These are phyloP conservation scores for Bipolaris gigantea DNA, from an alignment of 2,329 filamentous ascomycete species.

Conservation along the genomic window DNA sequence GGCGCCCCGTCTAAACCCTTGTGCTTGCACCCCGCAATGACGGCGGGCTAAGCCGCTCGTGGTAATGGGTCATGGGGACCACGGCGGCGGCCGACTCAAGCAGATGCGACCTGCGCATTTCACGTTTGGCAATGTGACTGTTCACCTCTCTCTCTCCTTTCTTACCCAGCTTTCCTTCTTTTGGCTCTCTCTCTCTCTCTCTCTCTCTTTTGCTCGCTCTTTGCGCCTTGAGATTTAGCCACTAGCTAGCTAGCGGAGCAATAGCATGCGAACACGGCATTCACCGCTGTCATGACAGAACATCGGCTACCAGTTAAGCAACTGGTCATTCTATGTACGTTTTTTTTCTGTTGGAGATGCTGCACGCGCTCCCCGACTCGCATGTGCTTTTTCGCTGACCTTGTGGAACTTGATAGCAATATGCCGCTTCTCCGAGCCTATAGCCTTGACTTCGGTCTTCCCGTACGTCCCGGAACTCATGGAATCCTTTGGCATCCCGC, in stretches of 20 bases:
- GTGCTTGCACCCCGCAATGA: neutral
- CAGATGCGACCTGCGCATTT: slow-evolving; percentile 5
- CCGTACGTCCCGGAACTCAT: slow-evolving; percentile 76
- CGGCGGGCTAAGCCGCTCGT: slow-evolving; percentile 10
- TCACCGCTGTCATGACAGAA: slow-evolving; percentile 38
- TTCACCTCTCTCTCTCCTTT: neutral
- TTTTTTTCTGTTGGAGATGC: neutral
- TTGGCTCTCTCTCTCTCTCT: neutral
- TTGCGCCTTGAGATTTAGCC: neutral
- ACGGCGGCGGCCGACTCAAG: slow-evolving; percentile 8
- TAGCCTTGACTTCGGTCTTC: slow-evolving; percentile 90
- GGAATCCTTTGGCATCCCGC: slow-evolving; percentile 44
- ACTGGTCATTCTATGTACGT: slow-evolving; percentile 44
- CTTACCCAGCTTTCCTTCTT: neutral
- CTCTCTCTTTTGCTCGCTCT: neutral
- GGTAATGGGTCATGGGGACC: slow-evolving; percentile 4
- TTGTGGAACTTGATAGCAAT: slow-evolving; percentile 63
- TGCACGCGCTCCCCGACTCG: neutral
- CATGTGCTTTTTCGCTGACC: slow-evolving; percentile 7
- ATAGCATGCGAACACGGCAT: slow-evolving; percentile 13
- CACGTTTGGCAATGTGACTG: slow-evolving; percentile 1
- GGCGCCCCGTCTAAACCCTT: neutral
- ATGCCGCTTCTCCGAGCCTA: slow-evolving; percentile 88
- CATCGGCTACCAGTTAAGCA: slow-evolving; percentile 46
- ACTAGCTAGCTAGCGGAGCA: neutral